Conservation (phyloP, 164 flowering plant species). For the Protea cynaroides region DNA sequence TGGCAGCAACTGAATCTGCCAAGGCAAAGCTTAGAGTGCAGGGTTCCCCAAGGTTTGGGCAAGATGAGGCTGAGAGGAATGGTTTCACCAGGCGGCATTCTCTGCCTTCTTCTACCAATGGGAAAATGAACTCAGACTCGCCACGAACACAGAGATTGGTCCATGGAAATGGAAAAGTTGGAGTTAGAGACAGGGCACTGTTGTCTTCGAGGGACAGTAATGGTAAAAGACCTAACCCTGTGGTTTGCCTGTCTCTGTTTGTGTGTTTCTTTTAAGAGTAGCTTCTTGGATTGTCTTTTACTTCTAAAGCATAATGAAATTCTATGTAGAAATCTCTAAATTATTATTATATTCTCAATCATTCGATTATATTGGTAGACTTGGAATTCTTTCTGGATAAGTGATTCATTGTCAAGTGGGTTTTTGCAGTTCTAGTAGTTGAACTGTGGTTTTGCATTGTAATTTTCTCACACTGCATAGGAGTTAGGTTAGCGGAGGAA, state of each 20-base stretch:
- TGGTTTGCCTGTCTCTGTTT: background rate
- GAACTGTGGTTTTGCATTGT: no score
- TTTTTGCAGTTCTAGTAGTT: no score
- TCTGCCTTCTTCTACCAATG: conserved; percentile 51
- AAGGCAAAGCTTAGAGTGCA: conserved; percentile 70
- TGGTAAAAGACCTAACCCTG: conserved; percentile 29
- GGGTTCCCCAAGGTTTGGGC: conserved; percentile 46
- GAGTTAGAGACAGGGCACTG: conserved; percentile 39
- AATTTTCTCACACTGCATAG: no score
- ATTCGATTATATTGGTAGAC: no score
- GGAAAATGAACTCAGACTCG: conserved; percentile 46
- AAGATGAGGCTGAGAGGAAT: conserved; percentile 44
- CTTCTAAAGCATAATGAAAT: no score
- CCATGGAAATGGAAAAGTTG: conserved; percentile 34
- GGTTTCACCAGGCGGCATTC: conserved; percentile 55
- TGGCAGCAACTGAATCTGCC: conserved; percentile 80
- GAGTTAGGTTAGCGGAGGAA: no score
- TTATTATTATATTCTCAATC: no score
- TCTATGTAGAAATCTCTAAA: no score
- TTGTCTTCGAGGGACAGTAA: conserved; percentile 57
- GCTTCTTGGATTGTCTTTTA: background rate
- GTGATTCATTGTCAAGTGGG: no score
- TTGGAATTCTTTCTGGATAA: no score
- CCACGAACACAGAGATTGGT: conserved; percentile 42
- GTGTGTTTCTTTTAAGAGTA: background rate